A percentile compares a stretch with the other conserved stretches of the same genome.
Evolutionary conservation across 2,329 filamentous ascomycete species (phyloP).

Genomic region (Cryphonectria japonica): DNA sequence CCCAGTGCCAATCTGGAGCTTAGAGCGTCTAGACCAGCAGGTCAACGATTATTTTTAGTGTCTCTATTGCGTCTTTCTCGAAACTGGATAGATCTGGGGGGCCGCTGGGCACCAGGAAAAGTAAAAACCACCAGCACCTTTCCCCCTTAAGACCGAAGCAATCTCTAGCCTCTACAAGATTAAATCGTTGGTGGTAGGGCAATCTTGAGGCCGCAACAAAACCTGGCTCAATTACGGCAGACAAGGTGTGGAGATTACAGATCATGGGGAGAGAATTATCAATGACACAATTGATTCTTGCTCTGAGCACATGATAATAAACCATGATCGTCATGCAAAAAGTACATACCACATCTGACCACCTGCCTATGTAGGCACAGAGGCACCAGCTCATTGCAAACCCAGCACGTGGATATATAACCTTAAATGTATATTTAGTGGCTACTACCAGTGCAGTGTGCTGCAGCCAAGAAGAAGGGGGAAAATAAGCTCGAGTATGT

Average conservation of each 20-base stretch:
- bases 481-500: neutral
- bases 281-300: neutral
- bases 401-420: constrained; percentile 13
- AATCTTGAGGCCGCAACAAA: neutral
- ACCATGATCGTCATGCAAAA: neutral
- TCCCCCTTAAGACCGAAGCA: neutral
- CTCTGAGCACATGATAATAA: constrained; percentile 1
- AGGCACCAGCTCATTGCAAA: constrained; percentile 7
- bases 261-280: neutral
- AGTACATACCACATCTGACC: neutral
- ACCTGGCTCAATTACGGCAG: neutral
- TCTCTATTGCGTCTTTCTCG: neutral
- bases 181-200: neutral
- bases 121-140: neutral
- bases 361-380: constrained; percentile 9
- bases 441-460: neutral
- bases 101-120: neutral
- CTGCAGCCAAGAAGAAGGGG: neutral
- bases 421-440: constrained; percentile 8
- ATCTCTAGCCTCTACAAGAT: neutral
- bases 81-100: neutral
- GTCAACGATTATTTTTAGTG: neutral
- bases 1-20: neutral
- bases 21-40: neutral
- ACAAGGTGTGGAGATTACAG: too few relatives aligned